Base-by-base conservation (phyloP, 1,139 yeast species). In the Pichia sp. region DNA sequence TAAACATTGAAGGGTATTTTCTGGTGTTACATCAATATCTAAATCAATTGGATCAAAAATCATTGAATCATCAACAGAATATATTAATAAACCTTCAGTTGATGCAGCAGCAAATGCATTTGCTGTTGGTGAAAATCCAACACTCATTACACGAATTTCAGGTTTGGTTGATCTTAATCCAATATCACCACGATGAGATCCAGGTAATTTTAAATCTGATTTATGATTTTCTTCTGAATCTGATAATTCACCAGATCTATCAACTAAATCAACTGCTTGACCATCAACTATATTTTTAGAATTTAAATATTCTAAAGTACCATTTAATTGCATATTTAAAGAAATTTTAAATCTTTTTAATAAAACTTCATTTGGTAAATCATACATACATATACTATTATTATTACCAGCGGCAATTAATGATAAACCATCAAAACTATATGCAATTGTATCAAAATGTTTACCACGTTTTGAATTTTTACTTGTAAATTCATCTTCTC, bases 31-130 rank as follows among this genome's bases (percentile, higher is more conserved):
- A 58, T 94, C 98, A 40, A 90, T 72, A 61, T 92, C 98, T 59
- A 92, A 74, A 62, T 94, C 97, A 63, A 87, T 87, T 37, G 99
- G 98, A 69, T 92, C 99, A 60, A 92, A 94, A 39, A 80, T 68
- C 40, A 87, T 68, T 16, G 76, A 70, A 47, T 82, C 81, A 61
- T 90, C 95, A 35, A 89, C 77, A 1, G 96, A 82, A 62, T 79
- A 92, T 3, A 92, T 71, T 48, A 90, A 68, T 41, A 94, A 69
- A 7, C 99, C 99, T 63, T 92, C 98, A 0, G 98, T 92, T 1
- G 96, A 82, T 0, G 97, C 95, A 29, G 96, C 96, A 2, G 96
- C 94, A 70, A 94, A 94, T 28, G 96, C 80, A 37, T 85, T 74
- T 8, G 95, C 85, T 0, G 97, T 84, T 26, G 98, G 98, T 3